phyloP scores from a whole-genome alignment of 495 filamentous ascomycete species.

The Astrothelium macrocarpum region DNA sequence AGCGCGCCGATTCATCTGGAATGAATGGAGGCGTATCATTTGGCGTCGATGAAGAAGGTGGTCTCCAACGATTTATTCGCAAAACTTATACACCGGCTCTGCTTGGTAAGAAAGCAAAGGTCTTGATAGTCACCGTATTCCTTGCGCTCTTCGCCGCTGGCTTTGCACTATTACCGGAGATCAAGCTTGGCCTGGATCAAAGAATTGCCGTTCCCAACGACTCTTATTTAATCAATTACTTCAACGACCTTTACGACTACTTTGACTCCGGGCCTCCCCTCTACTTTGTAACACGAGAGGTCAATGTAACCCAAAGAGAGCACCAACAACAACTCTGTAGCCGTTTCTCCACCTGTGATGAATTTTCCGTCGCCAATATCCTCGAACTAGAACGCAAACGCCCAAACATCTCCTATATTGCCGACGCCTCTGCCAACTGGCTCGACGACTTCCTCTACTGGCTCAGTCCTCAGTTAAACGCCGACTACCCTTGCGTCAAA shows the following conservation, averaged over 20 bases:
- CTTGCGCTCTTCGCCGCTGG: conserved; percentile 79
- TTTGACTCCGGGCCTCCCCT: conserved; percentile 87
- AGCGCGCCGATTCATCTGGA: conserved; percentile 46
- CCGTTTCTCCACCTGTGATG: conserved; percentile 79
- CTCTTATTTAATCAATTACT: conserved; percentile 88
- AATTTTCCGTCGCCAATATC: conserved; percentile 73
- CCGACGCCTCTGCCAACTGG: conserved; percentile 91
- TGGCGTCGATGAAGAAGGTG: conserved; percentile 66
- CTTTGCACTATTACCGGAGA: conserved; percentile 70
- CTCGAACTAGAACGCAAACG: conserved; percentile 89
- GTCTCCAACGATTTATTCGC: conserved; percentile 74
- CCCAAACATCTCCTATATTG: conserved; percentile 78
- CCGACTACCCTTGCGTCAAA: too few species aligned
- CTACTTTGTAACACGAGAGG: conserved; percentile 80
- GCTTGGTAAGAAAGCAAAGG: conserved; percentile 68
- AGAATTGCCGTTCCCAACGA: conserved; percentile 85
- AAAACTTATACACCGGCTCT: conserved; percentile 78
- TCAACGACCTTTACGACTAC: conserved; percentile 89
- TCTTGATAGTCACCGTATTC: conserved; percentile 64
- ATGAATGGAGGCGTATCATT: conserved; percentile 43
- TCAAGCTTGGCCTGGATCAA: conserved; percentile 85
- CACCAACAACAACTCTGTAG: conserved; percentile 81
- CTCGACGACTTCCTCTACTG: conserved; percentile 93
- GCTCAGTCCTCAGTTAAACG: conserved; percentile 91
- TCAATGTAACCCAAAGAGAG: conserved; percentile 63